These are phyloP conservation scores for Avicennia marina DNA, from an alignment of 257 asterid species.

Conservation along the genomic window DNA sequence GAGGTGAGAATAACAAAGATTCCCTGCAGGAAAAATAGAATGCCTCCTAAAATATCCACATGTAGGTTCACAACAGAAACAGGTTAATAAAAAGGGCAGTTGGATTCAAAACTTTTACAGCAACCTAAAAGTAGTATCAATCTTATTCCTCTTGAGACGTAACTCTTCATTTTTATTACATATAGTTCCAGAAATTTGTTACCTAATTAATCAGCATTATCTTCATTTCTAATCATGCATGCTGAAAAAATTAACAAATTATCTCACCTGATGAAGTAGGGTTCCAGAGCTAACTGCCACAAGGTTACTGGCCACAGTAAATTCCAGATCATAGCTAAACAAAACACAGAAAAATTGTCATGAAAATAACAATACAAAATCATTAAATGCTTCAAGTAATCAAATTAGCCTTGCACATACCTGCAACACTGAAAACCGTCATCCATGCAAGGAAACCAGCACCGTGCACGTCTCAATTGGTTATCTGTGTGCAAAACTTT, in stretches of 20 bases:
- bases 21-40: no score
- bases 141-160: background rate
- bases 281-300: constrained; percentile 96
- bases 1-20: no score
- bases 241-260: constrained; percentile 3
- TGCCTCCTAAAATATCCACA: no score
- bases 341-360: constrained; percentile 24
- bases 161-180: background rate
- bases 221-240: background rate
- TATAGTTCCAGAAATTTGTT: background rate
- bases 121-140: background rate
- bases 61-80: background rate
- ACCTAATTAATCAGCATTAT: constrained; percentile 7
- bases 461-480: constrained; percentile 97
- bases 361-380: constrained; percentile 14
- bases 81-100: background rate
- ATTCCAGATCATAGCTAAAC: constrained; percentile 88
- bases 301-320: constrained; percentile 83
- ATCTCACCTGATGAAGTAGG: constrained; percentile 84
- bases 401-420: constrained; percentile 35
- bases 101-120: no score
- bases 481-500: constrained; percentile 82
- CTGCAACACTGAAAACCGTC: constrained; percentile 88
- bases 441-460: constrained; percentile 99
- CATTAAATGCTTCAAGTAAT: constrained; percentile 7